Conservation (phyloP, 2,329 filamentous ascomycete genomes). For the Ophiostoma australiae region DNA sequence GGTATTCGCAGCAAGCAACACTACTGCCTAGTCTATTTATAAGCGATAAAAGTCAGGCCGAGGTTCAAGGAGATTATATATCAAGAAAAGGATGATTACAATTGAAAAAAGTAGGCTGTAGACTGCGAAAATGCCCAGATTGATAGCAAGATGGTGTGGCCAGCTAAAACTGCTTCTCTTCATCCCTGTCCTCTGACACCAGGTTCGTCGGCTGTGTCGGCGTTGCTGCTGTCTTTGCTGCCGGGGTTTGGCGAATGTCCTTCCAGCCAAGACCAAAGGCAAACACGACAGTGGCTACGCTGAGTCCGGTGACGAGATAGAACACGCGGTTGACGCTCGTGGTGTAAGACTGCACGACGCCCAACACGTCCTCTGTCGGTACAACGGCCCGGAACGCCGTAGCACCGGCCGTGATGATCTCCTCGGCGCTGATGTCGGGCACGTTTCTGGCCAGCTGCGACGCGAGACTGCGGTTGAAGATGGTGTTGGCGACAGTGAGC, state of each 20-base stretch:
- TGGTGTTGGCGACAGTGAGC: not conserved
- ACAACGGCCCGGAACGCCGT: slow-evolving; percentile 1
- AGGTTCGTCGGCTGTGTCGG: not conserved
- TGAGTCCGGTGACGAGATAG: not conserved
- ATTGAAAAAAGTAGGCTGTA: too few relatives aligned
- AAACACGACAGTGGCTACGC: not conserved
- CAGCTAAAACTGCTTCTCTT: not conserved
- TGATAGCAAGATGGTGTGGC: not conserved
- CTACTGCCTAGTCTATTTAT: not conserved
- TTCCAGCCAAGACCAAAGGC: slow-evolving; percentile 3
- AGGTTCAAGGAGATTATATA: too few relatives aligned
- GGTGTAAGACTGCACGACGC: not conserved
- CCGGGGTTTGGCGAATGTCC: not conserved
- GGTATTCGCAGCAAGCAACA: not conserved
- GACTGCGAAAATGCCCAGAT: not conserved
- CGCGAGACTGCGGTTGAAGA: not conserved
- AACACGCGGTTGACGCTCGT: not conserved
- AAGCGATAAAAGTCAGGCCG: too few relatives aligned
- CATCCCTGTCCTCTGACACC: too few relatives aligned
- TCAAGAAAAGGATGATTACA: too few relatives aligned
- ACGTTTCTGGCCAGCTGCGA: not conserved
- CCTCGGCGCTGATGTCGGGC: not conserved
- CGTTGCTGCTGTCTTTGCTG: not conserved
- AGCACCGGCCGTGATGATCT: not conserved
- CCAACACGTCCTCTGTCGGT: not conserved